Evolutionary conservation across 441 rosid genomes (phyloP).

Genomic region (Rhodomyrtus psidioides): DNA sequence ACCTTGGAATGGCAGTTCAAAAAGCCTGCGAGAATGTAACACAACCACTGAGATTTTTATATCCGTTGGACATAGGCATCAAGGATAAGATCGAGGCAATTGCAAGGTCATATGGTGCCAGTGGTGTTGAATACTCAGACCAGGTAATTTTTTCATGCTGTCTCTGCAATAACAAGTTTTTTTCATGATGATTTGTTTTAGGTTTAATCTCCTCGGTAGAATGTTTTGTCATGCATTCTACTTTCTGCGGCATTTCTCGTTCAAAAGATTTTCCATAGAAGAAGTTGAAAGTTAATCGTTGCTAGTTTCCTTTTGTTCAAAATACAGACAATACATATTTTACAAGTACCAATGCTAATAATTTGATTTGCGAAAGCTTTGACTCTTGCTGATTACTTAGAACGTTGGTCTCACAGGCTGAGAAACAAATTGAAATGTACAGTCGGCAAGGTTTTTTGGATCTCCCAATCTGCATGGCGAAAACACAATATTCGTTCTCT

Average conservation of each 20-base stretch:
- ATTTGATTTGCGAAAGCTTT: neutral
- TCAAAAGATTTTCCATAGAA: neutral
- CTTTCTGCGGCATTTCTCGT: neutral
- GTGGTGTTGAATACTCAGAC: constrained; percentile 80
- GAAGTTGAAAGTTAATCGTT: neutral
- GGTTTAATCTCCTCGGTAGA: neutral
- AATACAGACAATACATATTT: neutral
- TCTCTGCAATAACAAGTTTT: neutral
- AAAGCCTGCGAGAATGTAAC: constrained; percentile 73
- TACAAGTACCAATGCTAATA: neutral
- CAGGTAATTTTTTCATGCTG: constrained; percentile 38
- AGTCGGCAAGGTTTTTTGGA: constrained; percentile 71
- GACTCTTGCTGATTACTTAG: neutral
- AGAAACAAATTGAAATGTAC: constrained; percentile 93
- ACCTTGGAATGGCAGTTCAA: constrained; percentile 87
- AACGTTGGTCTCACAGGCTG: constrained; percentile 43
- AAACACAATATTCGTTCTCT: constrained; percentile 90
- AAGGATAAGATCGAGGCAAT: constrained; percentile 89
- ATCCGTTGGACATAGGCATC: constrained; percentile 70
- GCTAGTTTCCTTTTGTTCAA: neutral
- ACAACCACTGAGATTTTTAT: constrained; percentile 66
- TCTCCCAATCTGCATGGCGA: constrained; percentile 94
- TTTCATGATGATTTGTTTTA: neutral
- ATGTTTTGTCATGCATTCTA: neutral
- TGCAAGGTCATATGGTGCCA: constrained; percentile 93